Evolutionary conservation across 768 basidiomycete species (phyloP).

Genomic region (Sutorius australiensis): DNA sequence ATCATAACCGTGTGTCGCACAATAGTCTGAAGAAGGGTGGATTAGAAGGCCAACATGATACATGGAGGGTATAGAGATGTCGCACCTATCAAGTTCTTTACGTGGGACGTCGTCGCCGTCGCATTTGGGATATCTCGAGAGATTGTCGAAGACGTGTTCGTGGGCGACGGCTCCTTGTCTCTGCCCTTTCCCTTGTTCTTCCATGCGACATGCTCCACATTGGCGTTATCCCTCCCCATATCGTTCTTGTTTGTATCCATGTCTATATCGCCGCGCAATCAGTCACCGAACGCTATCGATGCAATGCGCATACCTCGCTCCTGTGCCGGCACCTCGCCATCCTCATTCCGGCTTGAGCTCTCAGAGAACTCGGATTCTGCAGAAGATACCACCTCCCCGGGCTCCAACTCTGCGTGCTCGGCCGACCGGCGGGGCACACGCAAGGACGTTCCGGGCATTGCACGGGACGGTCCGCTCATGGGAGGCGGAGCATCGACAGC

Average conservation of each 20-base stretch:
- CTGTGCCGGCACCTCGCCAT: background rate
- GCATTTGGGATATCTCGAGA: background rate
- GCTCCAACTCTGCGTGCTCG: constrained; percentile 17
- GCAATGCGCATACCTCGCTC: constrained; percentile 9
- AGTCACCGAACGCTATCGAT: background rate
- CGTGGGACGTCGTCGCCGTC: constrained; percentile 9
- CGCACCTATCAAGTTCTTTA: constrained; percentile 15
- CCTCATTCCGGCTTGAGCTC: constrained; percentile 22
- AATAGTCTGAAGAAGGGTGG: constrained; percentile 16
- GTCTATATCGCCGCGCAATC: background rate
- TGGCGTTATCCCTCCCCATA: background rate
- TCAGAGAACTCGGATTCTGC: constrained; percentile 24
- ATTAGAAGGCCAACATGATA: background rate
- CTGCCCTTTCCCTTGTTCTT: constrained; percentile 8
- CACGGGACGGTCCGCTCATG: constrained; percentile 6
- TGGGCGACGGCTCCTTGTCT: constrained; percentile 3
- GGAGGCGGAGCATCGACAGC: background rate
- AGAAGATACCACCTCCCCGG: constrained; percentile 26
- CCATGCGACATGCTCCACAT: background rate
- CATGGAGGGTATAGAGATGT: background rate
- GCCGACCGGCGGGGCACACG: background rate
- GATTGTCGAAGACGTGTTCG: background rate
- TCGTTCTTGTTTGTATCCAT: background rate
- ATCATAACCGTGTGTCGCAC: constrained; percentile 11
- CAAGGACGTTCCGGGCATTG: background rate